These are phyloP conservation scores for Anisodus tanguticus DNA, from an alignment of 257 asterid species.

Conservation along the genomic window DNA sequence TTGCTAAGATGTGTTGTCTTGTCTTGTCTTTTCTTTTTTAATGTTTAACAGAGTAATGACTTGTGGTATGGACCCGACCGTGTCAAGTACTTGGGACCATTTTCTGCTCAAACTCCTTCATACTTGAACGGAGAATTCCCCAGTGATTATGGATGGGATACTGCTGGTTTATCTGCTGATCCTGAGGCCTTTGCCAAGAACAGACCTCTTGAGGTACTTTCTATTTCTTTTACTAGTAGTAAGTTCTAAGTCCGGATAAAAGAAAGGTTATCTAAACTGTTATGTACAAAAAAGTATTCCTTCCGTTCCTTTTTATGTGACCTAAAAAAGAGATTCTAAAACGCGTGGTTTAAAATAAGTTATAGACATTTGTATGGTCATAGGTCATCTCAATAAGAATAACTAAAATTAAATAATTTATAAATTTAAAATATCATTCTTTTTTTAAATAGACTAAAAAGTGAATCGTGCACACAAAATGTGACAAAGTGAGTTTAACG, in stretches of 20 bases:
- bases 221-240: background rate
- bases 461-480: too few species aligned
- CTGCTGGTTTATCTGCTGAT: constrained; percentile 41
- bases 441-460: too few species aligned
- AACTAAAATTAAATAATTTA: too few species aligned
- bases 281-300: too few species aligned
- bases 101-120: constrained; percentile 86
- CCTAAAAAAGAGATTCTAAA: too few species aligned
- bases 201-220: constrained; percentile 75
- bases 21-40: background rate
- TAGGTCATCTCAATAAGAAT: background rate
- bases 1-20: background rate
- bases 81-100: constrained; percentile 87
- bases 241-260: background rate
- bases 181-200: constrained; percentile 34
- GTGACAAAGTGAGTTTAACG: too few species aligned
- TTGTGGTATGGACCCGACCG: constrained; percentile 89
- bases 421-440: too few species aligned
- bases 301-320: too few species aligned
- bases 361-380: background rate
- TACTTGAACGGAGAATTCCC: constrained; percentile 85
- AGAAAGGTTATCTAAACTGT: too few species aligned
- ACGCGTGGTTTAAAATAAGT: too few species aligned
- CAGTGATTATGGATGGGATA: constrained; percentile 95
- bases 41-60: constrained; percentile 53